These are phyloP conservation scores for Yamadazyma endophytica DNA, from an alignment of 805 yeast species.

Conservation along the genomic window DNA sequence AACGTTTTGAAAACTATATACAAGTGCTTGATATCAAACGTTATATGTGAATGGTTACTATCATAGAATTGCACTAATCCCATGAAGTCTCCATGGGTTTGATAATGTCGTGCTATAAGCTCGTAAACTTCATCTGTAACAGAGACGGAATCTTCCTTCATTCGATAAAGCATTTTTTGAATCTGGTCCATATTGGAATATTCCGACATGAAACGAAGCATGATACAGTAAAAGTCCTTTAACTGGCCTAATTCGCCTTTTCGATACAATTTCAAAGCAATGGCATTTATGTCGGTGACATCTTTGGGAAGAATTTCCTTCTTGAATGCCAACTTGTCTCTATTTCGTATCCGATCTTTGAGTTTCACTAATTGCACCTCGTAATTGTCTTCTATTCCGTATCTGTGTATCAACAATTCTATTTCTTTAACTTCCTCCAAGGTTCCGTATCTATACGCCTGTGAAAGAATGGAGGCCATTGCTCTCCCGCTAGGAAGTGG, in stretches of 20 bases:
- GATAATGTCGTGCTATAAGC: constrained; percentile 22
- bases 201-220: constrained; percentile 24
- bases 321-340: constrained; percentile 21
- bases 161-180: constrained; percentile 20
- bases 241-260: constrained; percentile 2
- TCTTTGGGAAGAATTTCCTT: constrained; percentile 24
- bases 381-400: constrained; percentile 18
- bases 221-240: constrained; percentile 21
- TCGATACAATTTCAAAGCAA: constrained; percentile 1
- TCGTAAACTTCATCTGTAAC: constrained; percentile 17
- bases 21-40: constrained; percentile 20
- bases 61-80: constrained; percentile 20
- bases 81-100: constrained; percentile 22
- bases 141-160: constrained; percentile 20
- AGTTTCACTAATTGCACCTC: constrained; percentile 19
- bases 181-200: constrained; percentile 24
- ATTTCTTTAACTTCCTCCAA: constrained; percentile 19
- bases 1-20: constrained; percentile 23
- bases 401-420: constrained; percentile 15
- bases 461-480: constrained; percentile 22
- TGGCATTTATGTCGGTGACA: constrained; percentile 14
- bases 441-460: constrained; percentile 27
- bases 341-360: constrained; percentile 20
- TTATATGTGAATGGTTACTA: constrained; percentile 9
- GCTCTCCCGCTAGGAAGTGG: constrained; percentile 22